Base-by-base conservation (phyloP, 192 early-diverging fungal species). In the Gonapodya prolifera region DNA sequence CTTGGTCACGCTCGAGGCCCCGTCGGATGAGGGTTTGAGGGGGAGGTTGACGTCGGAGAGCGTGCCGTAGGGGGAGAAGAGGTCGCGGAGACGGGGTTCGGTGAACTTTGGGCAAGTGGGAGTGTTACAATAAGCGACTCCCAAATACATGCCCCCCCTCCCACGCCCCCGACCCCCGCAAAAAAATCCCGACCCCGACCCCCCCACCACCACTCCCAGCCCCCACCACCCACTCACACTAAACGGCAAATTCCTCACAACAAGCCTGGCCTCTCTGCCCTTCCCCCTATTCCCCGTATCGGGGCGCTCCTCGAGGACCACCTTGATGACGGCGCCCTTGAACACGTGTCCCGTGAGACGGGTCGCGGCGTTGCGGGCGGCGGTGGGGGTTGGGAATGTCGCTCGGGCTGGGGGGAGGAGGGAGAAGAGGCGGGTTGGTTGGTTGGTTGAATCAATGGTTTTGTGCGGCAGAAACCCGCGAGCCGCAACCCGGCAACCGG, bases 1-100 rank as follows among this genome's bases (percentile, higher is more conserved):
- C 34, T 87, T 84, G 28, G 93, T 80, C 33, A 91, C 93, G 33
- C 94, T 93, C 35, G 90, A 87, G 34, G 81, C 89, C 77, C 92
- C 93, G 78, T 87, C 87, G 0, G 95, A 73, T 2, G 32, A 2
- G 31, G 71, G 32, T 85, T 69, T 86, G 82, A 8, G 96, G 83
- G 69, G 95, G 79, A 8, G 30, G 29, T 30, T 69, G 61, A 8
- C 77, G 78, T 76, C 79, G 82, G 70, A 88, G 88, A 89, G 92
- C 95, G 1, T 93, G 84, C 82, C 96, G 84, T 81, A 97, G 96
- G 69, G 94, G 92, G 45, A 97, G 87, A 80, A 97, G 95, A 70
- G 96, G 83, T 30, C 93, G 91, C 31, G 91, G 87, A 35, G 86
- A 84, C 28, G 88, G 70, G 28, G 2, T 16, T 30, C 32, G 71